Conservation (phyloP, 495 filamentous ascomycete genomes). For the Penicillium simplicissimum region DNA sequence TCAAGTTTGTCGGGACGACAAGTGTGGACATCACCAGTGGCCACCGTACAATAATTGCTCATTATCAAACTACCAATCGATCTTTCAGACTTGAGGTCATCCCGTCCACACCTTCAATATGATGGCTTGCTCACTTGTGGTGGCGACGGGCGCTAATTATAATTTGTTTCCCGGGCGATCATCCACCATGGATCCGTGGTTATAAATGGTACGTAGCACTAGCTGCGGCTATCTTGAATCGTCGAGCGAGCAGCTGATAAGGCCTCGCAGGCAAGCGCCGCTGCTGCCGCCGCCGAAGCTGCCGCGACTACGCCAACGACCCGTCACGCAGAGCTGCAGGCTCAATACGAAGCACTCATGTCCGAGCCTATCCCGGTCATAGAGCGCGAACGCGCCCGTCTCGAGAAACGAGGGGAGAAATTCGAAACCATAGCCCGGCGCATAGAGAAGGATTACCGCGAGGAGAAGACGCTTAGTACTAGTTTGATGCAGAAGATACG, state of each 20-base stretch:
- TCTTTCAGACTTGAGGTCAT: too few species aligned
- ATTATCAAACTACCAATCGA: too few species aligned
- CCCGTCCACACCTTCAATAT: background rate
- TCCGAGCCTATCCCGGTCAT: constrained; percentile 62
- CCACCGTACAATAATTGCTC: too few species aligned
- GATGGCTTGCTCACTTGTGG: background rate
- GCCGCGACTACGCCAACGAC: constrained; percentile 53
- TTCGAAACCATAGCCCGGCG: constrained; percentile 72
- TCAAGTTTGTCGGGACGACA: constrained; percentile 1
- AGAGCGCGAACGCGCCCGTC: constrained; percentile 69
- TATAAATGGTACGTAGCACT: too few species aligned
- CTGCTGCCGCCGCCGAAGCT: constrained; percentile 62
- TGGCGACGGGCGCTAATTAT: background rate
- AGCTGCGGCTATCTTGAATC: constrained; percentile 43
- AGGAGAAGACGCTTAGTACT: constrained; percentile 83
- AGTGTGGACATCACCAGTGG: background rate
- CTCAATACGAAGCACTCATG: constrained; percentile 55
- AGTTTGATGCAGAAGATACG: constrained; percentile 78
- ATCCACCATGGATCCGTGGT: constrained; percentile 16
- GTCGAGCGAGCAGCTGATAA: constrained; percentile 91
- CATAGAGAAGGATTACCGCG: constrained; percentile 74
- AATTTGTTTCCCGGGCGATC: constrained; percentile 8
- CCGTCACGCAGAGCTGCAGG: constrained; percentile 54
- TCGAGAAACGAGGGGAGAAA: constrained; percentile 65
- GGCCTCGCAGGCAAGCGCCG: constrained; percentile 67